phyloP scores from a whole-genome alignment of 345 rosid genomes.

The Excoecaria cochinchinensis region DNA sequence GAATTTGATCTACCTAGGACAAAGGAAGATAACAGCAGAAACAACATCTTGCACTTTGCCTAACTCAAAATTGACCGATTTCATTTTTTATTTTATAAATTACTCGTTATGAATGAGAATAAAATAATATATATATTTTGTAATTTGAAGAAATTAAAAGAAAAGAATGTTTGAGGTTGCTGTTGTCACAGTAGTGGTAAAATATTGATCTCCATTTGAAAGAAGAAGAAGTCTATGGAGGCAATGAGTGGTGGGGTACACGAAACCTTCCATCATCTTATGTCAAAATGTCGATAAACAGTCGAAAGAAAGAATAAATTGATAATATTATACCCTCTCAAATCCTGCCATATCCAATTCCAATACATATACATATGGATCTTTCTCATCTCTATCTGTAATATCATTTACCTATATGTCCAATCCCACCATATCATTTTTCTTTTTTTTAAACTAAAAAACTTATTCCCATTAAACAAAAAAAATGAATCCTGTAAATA shows the following conservation, averaged over 20 bases:
- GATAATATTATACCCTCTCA: slow-evolving; percentile 13
- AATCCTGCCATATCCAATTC: slow-evolving; percentile 32
- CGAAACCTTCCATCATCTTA: slow-evolving; percentile 31
- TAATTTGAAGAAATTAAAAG: background rate
- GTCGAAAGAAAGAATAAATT: slow-evolving; percentile 15
- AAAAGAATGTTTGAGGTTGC: background rate
- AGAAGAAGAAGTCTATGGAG: slow-evolving; percentile 9
- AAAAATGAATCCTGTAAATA: too few species aligned
- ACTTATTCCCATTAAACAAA: too few species aligned
- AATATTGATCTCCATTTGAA: too few species aligned
- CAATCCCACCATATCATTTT: slow-evolving; percentile 20
- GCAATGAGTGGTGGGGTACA: slow-evolving; percentile 41
- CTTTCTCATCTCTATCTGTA: background rate
- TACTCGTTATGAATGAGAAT: too few species aligned
- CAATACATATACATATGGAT: slow-evolving; percentile 4
- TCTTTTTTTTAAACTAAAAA: too few species aligned
- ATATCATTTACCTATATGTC: slow-evolving; percentile 2
- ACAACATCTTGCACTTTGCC: too few species aligned
- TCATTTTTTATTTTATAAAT: too few species aligned
- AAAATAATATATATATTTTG: too few species aligned
- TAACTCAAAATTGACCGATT: too few species aligned
- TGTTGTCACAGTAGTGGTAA: too few species aligned
- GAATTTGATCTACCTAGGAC: background rate
- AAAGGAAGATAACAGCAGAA: too few species aligned
- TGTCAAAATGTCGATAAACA: slow-evolving; percentile 20